These are phyloP conservation scores for Citeromyces hawaiiensis DNA, from an alignment of 1,139 yeast genomes.

Conservation along the genomic window DNA sequence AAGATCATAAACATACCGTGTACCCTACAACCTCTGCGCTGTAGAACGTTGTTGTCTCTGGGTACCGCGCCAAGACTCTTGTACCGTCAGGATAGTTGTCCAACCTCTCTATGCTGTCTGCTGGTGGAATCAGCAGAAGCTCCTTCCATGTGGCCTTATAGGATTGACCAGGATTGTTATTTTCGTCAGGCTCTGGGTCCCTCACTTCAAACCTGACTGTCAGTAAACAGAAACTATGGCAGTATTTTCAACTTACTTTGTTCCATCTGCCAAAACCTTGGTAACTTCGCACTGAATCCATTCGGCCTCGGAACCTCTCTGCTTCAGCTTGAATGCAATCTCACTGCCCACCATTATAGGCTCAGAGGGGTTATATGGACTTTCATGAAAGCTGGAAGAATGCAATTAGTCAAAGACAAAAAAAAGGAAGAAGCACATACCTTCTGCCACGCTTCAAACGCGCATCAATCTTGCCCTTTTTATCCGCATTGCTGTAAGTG, in stretches of 20 bases:
- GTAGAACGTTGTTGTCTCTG: slow-evolving; percentile 95
- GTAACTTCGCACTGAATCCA: slow-evolving; percentile 96
- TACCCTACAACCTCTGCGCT: slow-evolving; percentile 84
- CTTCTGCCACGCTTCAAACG: slow-evolving; percentile 15
- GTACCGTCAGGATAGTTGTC: slow-evolving; percentile 61
- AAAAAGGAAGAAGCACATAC: slow-evolving; percentile 24
- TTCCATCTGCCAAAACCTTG: slow-evolving; percentile 63
- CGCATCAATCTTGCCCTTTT: not conserved
- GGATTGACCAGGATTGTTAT: slow-evolving; percentile 77
- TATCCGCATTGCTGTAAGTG: not conserved
- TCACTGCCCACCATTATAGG: slow-evolving; percentile 61
- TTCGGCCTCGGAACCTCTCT: slow-evolving; percentile 60
- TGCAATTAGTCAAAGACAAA: not conserved
- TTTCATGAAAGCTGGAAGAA: slow-evolving; percentile 5
- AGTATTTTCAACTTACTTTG: slow-evolving; percentile 20
- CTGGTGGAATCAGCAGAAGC: slow-evolving; percentile 58
- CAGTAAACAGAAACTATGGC: slow-evolving; percentile 3
- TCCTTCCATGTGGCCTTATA: slow-evolving; percentile 79
- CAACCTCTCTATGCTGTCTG: slow-evolving; percentile 25
- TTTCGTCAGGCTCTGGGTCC: slow-evolving; percentile 97
- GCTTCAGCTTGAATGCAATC: slow-evolving; percentile 74
- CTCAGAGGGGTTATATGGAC: slow-evolving; percentile 37
- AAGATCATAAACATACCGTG: slow-evolving; percentile 15
- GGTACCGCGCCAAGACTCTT: slow-evolving; percentile 85
- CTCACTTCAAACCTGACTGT: slow-evolving; percentile 52